Percentiles rank a stretch among this genome's conserved stretches.
These are phyloP conservation scores for Tribonema minus DNA, from an alignment of 108 stramenopile species.

Conservation along the genomic window DNA sequence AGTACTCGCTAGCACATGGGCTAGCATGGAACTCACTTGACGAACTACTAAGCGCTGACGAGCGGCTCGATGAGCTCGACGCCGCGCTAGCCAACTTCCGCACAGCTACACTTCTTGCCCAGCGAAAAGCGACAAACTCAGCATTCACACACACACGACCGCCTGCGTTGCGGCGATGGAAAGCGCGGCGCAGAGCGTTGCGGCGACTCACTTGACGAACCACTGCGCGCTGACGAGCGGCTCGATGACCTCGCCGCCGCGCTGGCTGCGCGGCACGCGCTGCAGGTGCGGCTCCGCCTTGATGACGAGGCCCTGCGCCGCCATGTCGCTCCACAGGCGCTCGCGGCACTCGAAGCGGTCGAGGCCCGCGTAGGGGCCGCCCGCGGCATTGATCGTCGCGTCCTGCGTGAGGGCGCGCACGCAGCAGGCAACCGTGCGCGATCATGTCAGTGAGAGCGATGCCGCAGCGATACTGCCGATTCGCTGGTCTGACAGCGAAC, in stretches of 20 bases:
- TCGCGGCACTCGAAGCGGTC: conserved; percentile 87
- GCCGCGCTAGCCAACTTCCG: conserved; percentile 91
- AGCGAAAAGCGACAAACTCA: too few species aligned
- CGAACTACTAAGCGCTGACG: conserved; percentile 95
- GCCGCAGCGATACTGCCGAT: too few species aligned
- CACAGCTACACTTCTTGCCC: too few species aligned
- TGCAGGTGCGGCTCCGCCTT: conserved; percentile 76
- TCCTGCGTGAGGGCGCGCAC: conserved; percentile 62
- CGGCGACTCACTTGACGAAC: conserved; percentile 59
- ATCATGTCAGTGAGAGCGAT: too few species aligned
- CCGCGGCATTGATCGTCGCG: conserved; percentile 69
- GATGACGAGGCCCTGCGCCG: conserved; percentile 65
- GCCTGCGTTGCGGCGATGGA: conserved; percentile 14
- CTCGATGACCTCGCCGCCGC: conserved; percentile 99
- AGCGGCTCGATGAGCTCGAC: conserved; percentile 99
- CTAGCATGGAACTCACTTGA: neutral
- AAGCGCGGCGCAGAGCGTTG: too few species aligned
- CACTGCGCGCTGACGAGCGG: conserved; percentile 95
- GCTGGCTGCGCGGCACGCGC: conserved; percentile 87
- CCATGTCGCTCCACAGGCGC: conserved; percentile 84
- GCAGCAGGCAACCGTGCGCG: too few species aligned
- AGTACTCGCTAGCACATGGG: too few species aligned
- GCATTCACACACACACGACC: too few species aligned
- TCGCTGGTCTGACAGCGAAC: too few species aligned
- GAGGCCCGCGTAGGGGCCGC: conserved; percentile 74